Conservation (phyloP, 2,329 filamentous ascomycete genomes). For the Colletotrichum phormii region DNA sequence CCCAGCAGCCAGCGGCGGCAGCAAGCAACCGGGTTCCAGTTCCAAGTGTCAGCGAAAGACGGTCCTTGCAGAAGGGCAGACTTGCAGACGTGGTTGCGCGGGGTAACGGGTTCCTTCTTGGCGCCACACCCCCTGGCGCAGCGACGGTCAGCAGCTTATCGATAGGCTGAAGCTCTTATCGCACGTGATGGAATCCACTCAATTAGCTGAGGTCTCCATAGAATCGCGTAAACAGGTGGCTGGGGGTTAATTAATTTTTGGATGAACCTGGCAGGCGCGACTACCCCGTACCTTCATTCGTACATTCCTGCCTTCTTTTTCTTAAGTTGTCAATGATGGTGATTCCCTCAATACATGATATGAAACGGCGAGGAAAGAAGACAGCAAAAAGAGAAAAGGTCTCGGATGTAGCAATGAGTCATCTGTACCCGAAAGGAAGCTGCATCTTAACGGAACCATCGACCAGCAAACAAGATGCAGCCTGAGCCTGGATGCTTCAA, state of each 20-base stretch:
- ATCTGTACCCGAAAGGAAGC: background rate
- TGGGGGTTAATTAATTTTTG: background rate
- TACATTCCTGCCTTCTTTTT: background rate
- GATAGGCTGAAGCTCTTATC: constrained; percentile 37
- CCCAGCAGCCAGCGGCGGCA: constrained; percentile 6
- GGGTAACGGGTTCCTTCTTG: constrained; percentile 36
- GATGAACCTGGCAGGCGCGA: constrained; percentile 4
- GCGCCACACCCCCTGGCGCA: constrained; percentile 21
- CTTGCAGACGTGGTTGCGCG: constrained; percentile 36
- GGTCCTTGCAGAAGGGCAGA: background rate
- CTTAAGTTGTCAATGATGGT: background rate
- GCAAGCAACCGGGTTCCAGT: background rate
- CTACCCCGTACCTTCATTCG: too few species aligned
- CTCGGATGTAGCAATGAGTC: background rate
- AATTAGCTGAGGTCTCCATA: background rate
- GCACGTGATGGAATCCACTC: constrained; percentile 3
- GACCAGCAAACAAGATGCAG: constrained; percentile 9
- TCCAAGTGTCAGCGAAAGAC: too few species aligned
- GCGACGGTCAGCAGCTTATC: constrained; percentile 18
- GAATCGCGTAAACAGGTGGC: constrained; percentile 6
- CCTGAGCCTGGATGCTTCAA: background rate
- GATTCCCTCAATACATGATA: background rate
- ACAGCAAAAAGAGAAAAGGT: background rate
- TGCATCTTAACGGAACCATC: background rate
- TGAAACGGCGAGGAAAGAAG: background rate